Evolutionary conservation across 129 eudicot genomes (phyloP), one percentile per base, ranked within the genome.

Genomic region (Ambrosia artemisiifolia): DNA sequence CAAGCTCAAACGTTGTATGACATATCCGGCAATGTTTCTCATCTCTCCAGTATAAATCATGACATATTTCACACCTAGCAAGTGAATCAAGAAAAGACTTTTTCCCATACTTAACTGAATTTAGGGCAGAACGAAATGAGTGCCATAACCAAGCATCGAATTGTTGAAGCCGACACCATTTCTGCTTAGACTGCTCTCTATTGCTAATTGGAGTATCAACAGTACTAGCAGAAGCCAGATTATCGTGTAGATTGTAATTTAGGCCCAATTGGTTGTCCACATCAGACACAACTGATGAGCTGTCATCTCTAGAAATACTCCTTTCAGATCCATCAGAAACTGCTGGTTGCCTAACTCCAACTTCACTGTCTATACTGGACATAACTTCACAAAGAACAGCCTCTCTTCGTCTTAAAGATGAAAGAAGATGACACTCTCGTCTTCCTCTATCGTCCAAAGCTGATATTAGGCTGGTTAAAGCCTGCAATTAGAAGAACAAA

Each of bases 31-130:
- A 94, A 76, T 94, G 99, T 74, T 86, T 90, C 78, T 94, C 99
- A 49, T 94, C 99, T 83, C 96, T 86, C 99, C 97, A 90, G 65
- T 82, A 88, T 46, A 94, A 85, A 76, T 90, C 97, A 71, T 90
- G 97, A 75, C 99, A 94, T 57, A 75, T 83, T 72, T 75, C 93
- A 66, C 99, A 94, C 83, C 92, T 86, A 34, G 84, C 83, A 56
- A 87, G 84, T 2, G 97, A 84, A 83, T 94, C 91, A 66, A 88
- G 84, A 79, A 82, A 86, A 12, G 96, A 85, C 69, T 65, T 84
- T 82, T 86, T 88, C 13, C 91, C 89, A 55, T 82, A 61, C 78
- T 79, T 94, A 59, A 83, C 91, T 5, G 91, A 75, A 72, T 83
- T 77, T 57, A 94, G 87, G 56, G 74, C 79, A 20, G 84, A 82